Conservation (phyloP, 306 rosid species). For the Cicer pinnatifidum region DNA sequence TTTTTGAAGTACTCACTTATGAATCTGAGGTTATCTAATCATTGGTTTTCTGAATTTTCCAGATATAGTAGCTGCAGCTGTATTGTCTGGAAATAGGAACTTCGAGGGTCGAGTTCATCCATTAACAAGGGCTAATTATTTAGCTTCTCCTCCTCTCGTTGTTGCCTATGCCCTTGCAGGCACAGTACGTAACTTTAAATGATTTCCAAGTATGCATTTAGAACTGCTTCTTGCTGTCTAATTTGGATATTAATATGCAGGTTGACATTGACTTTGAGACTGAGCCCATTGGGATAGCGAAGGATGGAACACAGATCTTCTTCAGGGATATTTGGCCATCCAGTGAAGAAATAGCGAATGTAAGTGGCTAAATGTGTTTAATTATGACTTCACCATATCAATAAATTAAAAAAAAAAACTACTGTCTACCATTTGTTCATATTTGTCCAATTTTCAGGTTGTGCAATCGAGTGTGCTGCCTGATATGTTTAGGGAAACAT, state of each 20-base stretch:
- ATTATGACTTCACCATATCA: conserved; percentile 31
- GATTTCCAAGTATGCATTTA: conserved; percentile 21
- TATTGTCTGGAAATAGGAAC: conserved; percentile 95
- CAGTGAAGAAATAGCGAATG: conserved; percentile 81
- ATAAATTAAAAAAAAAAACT: background rate
- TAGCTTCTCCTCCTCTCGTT: conserved; percentile 98
- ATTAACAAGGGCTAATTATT: conserved; percentile 92
- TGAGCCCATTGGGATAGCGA: conserved; percentile 80
- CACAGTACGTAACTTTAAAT: conserved; percentile 65
- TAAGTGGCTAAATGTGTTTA: conserved; percentile 47
- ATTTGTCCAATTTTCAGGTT: conserved; percentile 59
- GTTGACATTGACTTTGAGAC: conserved; percentile 84
- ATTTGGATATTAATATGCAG: conserved; percentile 56
- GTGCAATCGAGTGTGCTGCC: conserved; percentile 95
- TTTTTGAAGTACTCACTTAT: conserved; percentile 30
- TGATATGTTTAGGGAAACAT: conserved; percentile 87
- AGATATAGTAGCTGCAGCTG: conserved; percentile 95
- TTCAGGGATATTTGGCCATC: conserved; percentile 95
- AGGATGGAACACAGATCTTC: conserved; percentile 72
- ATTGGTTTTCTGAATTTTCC: conserved; percentile 44
- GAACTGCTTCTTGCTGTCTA: conserved; percentile 41
- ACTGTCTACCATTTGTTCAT: conserved; percentile 30
- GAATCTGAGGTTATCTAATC: conserved; percentile 32
- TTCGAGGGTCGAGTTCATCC: conserved; percentile 99
- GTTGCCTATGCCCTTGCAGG: conserved; percentile 99